phyloP scores from a whole-genome alignment of 2,329 filamentous ascomycete genomes.

The Aspergillus pseudoterreus region DNA sequence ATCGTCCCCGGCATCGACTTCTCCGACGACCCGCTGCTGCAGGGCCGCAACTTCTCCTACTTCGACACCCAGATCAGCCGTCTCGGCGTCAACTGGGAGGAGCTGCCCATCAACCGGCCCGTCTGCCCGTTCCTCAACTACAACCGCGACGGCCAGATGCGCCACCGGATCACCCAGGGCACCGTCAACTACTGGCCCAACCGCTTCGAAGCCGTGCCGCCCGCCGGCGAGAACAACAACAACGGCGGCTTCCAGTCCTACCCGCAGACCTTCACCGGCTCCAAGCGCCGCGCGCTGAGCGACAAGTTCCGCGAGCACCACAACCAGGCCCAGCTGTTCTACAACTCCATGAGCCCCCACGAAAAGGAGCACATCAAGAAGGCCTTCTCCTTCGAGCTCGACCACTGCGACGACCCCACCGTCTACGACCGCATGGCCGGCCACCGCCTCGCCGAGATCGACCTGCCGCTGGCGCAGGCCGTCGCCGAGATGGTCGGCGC shows the following conservation, averaged over 20 bases:
- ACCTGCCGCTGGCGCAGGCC: slow-evolving; percentile 63
- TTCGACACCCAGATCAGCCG: slow-evolving; percentile 58
- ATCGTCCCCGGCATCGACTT: slow-evolving; percentile 75
- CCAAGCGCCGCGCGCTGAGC: slow-evolving; percentile 58
- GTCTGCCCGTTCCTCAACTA: slow-evolving; percentile 72
- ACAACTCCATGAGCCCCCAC: slow-evolving; percentile 32
- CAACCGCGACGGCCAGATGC: slow-evolving; percentile 69
- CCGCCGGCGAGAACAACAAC: slow-evolving; percentile 56
- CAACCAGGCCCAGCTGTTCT: slow-evolving; percentile 37
- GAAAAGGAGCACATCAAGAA: slow-evolving; percentile 35
- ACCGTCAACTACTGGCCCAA: slow-evolving; percentile 80
- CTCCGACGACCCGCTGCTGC: slow-evolving; percentile 69
- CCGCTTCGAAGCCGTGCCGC: slow-evolving; percentile 60
- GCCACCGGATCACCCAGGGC: slow-evolving; percentile 70
- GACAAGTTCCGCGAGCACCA: slow-evolving; percentile 44
- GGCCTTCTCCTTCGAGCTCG: slow-evolving; percentile 37
- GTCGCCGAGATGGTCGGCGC: slow-evolving; percentile 72
- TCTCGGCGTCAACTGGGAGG: slow-evolving; percentile 71
- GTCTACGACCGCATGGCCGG: slow-evolving; percentile 68
- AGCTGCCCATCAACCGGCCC: slow-evolving; percentile 72
- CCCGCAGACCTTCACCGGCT: slow-evolving; percentile 61
- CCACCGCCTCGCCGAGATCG: slow-evolving; percentile 66
- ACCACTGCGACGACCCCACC: slow-evolving; percentile 67
- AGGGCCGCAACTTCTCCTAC: slow-evolving; percentile 67
- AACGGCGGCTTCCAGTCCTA: slow-evolving; percentile 70